Conservation (phyloP, 306 rosid genomes). For the Quercus engelmannii region DNA sequence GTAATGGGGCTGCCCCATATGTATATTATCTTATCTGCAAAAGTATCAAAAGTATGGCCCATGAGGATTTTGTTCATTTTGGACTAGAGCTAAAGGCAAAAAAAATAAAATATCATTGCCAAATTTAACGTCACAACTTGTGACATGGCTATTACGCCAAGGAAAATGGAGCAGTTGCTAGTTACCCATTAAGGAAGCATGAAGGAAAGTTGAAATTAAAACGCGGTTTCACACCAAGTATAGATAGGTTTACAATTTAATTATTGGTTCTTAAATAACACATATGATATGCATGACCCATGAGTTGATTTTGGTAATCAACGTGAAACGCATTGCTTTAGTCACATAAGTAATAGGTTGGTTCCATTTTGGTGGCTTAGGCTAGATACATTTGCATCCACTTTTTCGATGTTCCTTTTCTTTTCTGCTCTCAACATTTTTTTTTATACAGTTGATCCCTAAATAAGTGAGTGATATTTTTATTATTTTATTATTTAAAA, state of each 20-base stretch:
- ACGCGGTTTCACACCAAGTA: neutral
- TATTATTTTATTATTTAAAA: too few species aligned
- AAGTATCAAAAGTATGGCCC: constrained; percentile 22
- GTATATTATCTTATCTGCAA: neutral
- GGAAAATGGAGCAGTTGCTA: too few species aligned
- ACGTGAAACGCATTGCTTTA: neutral
- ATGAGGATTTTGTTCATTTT: neutral
- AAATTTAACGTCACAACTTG: neutral
- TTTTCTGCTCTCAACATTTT: too few species aligned
- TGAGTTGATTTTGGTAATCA: neutral
- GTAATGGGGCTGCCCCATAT: constrained; percentile 8
- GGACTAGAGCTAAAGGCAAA: constrained; percentile 11
- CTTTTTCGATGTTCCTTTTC: too few species aligned
- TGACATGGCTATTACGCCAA: too few species aligned
- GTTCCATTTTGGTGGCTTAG: constrained; percentile 8
- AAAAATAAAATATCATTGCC: neutral
- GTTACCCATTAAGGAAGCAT: neutral
- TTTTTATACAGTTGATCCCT: too few species aligned
- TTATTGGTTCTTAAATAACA: neutral
- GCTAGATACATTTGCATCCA: neutral
- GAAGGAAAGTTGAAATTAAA: neutral
- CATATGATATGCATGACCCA: neutral
- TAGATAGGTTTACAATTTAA: too few species aligned
- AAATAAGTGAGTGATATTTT: too few species aligned
- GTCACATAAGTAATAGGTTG: neutral